Evolutionary conservation across 176 grass and related monocot genomes (phyloP).

Genomic region (Phyllostachys edulis): DNA sequence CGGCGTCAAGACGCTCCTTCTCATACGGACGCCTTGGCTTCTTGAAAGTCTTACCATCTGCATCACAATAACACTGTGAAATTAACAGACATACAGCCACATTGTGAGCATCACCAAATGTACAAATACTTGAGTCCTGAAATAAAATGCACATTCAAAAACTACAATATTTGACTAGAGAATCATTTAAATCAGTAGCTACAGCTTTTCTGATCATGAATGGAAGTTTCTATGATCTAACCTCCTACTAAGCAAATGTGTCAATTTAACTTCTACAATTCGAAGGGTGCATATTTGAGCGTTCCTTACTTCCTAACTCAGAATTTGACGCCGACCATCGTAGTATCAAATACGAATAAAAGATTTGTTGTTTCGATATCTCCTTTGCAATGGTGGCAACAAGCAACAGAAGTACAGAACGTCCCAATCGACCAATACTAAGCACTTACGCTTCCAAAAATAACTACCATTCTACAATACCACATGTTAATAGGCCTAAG

Average conservation of each 20-base stretch:
- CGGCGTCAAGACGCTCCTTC: conserved; percentile 79
- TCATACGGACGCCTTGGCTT: conserved; percentile 68
- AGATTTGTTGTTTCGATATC: not conserved
- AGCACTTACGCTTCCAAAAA: not conserved
- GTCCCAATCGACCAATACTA: not conserved
- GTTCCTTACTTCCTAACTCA: not conserved
- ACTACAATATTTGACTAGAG: not conserved
- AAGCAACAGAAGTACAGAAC: not conserved
- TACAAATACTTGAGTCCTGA: not conserved
- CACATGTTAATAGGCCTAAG: not conserved
- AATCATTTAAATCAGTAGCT: not conserved
- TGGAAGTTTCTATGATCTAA: not conserved
- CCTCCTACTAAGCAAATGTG: not conserved
- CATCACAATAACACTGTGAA: not conserved
- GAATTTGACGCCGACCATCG: not conserved
- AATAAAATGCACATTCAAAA: not conserved
- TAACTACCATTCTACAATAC: not conserved
- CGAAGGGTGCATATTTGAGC: not conserved
- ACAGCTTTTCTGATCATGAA: not conserved
- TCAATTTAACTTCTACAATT: not conserved
- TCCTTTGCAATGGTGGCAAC: not conserved
- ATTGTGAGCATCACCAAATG: not conserved
- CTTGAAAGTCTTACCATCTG: conserved; percentile 84
- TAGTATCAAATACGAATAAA: not conserved
- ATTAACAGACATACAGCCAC: not conserved